These are phyloP conservation scores for Hylodesmum podocarpum DNA, from an alignment of 306 rosid genomes.

Conservation along the genomic window DNA sequence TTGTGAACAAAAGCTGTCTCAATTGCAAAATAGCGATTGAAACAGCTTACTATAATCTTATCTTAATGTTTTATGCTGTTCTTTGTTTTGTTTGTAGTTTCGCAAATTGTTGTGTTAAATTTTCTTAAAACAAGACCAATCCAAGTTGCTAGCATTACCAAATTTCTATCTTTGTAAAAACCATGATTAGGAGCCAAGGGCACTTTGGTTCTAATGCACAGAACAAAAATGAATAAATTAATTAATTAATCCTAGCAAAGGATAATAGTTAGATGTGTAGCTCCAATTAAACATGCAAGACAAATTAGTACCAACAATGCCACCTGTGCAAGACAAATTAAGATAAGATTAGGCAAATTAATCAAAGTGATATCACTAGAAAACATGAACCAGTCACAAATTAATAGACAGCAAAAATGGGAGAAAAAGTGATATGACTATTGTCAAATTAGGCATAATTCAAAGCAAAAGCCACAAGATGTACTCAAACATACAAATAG, in stretches of 20 bases:
- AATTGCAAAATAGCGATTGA: not conserved
- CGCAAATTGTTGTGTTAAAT: not conserved
- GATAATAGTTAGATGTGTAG: not conserved
- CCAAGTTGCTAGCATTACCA: not conserved
- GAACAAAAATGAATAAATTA: not conserved
- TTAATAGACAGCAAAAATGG: too few relatives aligned
- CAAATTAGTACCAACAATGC: too few relatives aligned
- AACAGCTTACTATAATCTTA: constrained; percentile 10
- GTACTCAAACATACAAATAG: too few relatives aligned
- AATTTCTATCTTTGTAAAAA: not conserved
- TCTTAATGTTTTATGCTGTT: constrained; percentile 11
- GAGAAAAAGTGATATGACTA: too few relatives aligned
- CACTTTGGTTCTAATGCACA: not conserved
- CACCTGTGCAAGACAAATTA: too few relatives aligned
- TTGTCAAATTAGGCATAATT: too few relatives aligned
- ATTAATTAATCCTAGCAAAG: not conserved
- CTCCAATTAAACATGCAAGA: not conserved
- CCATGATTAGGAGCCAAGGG: not conserved
- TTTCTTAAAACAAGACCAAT: not conserved
- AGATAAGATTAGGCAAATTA: too few relatives aligned
- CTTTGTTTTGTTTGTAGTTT: not conserved
- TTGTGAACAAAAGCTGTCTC: not conserved
- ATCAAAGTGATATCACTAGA: too few relatives aligned
- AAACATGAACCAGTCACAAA: too few relatives aligned
- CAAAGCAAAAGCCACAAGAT: too few relatives aligned